phyloP scores from a whole-genome alignment of 106 monocot genomes.

The Dioscorea zingiberensis region DNA sequence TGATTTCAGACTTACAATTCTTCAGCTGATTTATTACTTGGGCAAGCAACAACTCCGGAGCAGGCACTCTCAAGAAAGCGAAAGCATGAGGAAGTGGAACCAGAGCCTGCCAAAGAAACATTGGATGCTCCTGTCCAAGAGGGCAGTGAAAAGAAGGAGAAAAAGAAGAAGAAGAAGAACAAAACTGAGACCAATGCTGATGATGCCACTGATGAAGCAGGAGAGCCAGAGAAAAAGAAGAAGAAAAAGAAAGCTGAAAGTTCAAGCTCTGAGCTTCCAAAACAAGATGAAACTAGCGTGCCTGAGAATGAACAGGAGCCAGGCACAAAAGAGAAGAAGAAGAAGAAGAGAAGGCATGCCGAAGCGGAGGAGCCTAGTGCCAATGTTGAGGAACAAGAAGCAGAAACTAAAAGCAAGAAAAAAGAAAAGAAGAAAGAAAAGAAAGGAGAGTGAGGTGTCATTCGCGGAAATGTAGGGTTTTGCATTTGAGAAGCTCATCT shows the following conservation, averaged over 20 bases:
- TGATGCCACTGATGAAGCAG: not conserved
- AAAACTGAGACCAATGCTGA: constrained; percentile 9
- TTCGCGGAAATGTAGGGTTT: no score
- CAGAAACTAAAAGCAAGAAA: constrained; percentile 7
- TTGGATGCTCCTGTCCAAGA: constrained; percentile 1
- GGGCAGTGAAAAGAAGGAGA: constrained; percentile 12
- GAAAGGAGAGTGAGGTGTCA: constrained; percentile 9
- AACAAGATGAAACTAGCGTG: not conserved
- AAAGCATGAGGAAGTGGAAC: constrained; percentile 25
- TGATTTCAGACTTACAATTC: constrained; percentile 54
- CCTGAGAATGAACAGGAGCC: not conserved
- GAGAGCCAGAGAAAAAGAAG: constrained; percentile 20
- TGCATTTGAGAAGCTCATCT: no score
- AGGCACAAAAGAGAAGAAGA: constrained; percentile 17
- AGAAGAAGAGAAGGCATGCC: constrained; percentile 20
- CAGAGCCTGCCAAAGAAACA: not conserved
- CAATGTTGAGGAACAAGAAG: constrained; percentile 11
- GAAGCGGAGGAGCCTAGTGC: not conserved
- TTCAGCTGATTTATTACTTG: constrained; percentile 48
- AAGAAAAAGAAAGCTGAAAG: constrained; percentile 18
- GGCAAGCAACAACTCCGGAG: constrained; percentile 2
- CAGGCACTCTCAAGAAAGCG: constrained; percentile 24
- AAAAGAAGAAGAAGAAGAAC: constrained; percentile 25
- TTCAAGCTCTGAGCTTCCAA: not conserved
- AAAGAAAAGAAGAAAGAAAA: constrained; percentile 26